Percentiles rank a stretch among this genome's conserved stretches.
These are phyloP conservation scores for Volvariella surrecta DNA, from an alignment of 1,284 basidiomycete genomes.

Conservation along the genomic window DNA sequence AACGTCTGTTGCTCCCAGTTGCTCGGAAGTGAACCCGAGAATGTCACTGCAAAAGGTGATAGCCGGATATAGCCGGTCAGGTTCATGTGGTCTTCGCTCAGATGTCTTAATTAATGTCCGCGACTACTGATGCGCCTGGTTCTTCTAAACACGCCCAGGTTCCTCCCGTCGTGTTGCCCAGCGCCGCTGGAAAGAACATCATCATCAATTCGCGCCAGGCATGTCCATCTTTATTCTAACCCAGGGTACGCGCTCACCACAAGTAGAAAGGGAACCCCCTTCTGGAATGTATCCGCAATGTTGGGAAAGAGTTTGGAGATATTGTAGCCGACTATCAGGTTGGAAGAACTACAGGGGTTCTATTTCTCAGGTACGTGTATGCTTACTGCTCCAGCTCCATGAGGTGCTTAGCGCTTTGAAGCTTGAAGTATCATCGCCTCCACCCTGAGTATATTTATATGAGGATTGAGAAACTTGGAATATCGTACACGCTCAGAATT, in stretches of 20 bases:
- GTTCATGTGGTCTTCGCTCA: background rate
- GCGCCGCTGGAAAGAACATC: slow-evolving; percentile 60
- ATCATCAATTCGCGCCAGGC: slow-evolving; percentile 55
- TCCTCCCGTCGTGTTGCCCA: slow-evolving; percentile 64
- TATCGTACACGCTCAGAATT: slow-evolving; percentile 77
- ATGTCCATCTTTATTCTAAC: background rate
- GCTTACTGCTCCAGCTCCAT: background rate
- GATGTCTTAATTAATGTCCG: too few species aligned
- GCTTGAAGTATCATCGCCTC: slow-evolving; percentile 89
- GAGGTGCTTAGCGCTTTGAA: slow-evolving; percentile 25
- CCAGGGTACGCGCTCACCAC: background rate
- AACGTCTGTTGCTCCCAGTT: too few species aligned
- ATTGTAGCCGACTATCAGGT: slow-evolving; percentile 93
- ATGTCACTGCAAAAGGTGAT: too few species aligned
- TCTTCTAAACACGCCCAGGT: slow-evolving; percentile 8
- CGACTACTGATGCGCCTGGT: background rate
- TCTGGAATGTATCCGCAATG: slow-evolving; percentile 76
- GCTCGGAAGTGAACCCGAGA: too few species aligned
- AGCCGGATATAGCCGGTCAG: too few species aligned
- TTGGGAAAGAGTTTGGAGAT: slow-evolving; percentile 93
- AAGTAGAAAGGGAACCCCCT: slow-evolving; percentile 82
- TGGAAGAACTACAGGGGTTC: slow-evolving; percentile 89
- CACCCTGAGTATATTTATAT: slow-evolving; percentile 97
- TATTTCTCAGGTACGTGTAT: slow-evolving; percentile 73
- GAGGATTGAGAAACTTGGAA: slow-evolving; percentile 81